Conservation (phyloP, 2,329 filamentous ascomycete species). For the Juglanconis sp. region DNA sequence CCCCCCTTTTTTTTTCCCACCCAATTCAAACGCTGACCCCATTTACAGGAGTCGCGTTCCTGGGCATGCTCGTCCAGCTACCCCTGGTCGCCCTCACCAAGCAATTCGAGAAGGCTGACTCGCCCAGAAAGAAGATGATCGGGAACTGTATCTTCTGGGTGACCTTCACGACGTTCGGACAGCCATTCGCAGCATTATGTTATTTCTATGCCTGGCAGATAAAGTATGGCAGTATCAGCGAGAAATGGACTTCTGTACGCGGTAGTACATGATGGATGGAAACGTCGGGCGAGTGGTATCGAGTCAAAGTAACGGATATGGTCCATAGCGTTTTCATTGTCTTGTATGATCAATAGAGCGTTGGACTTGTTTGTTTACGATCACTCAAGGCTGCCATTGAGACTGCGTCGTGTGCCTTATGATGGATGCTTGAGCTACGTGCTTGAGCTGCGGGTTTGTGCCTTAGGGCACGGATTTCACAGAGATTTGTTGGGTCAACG, state of each 20-base stretch:
- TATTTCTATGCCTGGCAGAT: conserved; percentile 99
- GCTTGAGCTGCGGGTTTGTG: too few relatives aligned
- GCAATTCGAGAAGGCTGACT: conserved; percentile 73
- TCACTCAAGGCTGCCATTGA: not conserved
- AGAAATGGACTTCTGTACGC: conserved; percentile 21
- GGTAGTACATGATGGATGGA: not conserved
- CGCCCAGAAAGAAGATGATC: conserved; percentile 71
- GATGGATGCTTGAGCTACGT: too few relatives aligned
- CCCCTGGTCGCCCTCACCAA: conserved; percentile 81
- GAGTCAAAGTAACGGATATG: too few relatives aligned
- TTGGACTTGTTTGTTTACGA: not conserved
- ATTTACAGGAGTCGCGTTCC: conserved; percentile 74
- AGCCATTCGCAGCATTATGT: conserved; percentile 84
- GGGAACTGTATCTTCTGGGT: conserved; percentile 97
- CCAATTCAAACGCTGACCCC: conserved; percentile 6
- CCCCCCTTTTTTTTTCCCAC: not conserved
- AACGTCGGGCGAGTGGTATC: too few relatives aligned
- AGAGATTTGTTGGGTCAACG: too few relatives aligned
- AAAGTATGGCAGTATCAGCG: conserved; percentile 84
- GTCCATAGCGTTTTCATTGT: not conserved
- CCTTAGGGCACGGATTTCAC: too few relatives aligned
- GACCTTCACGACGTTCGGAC: conserved; percentile 90
- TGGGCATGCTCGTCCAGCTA: conserved; percentile 90
- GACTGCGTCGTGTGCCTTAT: not conserved
- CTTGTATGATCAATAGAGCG: not conserved